Conservation (phyloP, 2,329 filamentous ascomycete genomes). For the Rhytidhysteron rufulum region DNA sequence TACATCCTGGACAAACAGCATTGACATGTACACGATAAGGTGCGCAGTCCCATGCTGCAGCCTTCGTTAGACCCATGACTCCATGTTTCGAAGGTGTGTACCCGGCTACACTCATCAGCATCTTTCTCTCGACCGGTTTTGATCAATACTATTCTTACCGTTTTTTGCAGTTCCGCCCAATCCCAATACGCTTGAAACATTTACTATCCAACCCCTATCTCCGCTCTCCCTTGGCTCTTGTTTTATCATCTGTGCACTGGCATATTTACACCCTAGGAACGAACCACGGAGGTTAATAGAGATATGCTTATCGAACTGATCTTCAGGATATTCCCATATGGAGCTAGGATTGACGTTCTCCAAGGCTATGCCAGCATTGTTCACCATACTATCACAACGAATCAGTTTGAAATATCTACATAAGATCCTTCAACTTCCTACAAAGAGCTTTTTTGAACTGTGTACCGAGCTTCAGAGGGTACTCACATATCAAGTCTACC, state of each 20-base stretch:
- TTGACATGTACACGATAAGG: slow-evolving; percentile 49
- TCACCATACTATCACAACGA: slow-evolving; percentile 44
- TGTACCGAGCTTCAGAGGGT: too few relatives aligned
- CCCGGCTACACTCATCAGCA: slow-evolving; percentile 1
- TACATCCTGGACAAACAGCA: slow-evolving; percentile 52
- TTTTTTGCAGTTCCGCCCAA: slow-evolving; percentile 30
- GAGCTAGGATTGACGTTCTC: slow-evolving; percentile 30
- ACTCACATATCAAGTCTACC: slow-evolving; percentile 48
- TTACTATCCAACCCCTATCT: slow-evolving; percentile 52
- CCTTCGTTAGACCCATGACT: slow-evolving; percentile 47
- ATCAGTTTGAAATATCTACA: slow-evolving; percentile 52
- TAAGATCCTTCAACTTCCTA: slow-evolving; percentile 38
- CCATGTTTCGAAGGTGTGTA: slow-evolving; percentile 51
- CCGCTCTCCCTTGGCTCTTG: slow-evolving; percentile 38
- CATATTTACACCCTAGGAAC: slow-evolving; percentile 45
- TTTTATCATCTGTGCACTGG: slow-evolving; percentile 46
- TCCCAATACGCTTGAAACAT: slow-evolving; percentile 51
- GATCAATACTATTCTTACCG: slow-evolving; percentile 21
- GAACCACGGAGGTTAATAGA: slow-evolving; percentile 38
- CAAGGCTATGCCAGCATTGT: slow-evolving; percentile 46
- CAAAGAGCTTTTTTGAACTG: slow-evolving; percentile 3
- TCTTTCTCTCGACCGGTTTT: not conserved
- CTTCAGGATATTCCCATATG: slow-evolving; percentile 46
- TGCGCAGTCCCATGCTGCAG: slow-evolving; percentile 50
- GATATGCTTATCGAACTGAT: slow-evolving; percentile 42